Evolutionary conservation across 2,329 filamentous ascomycete genomes (phyloP).

Genomic region (Colletotrichum tropicicola): DNA sequence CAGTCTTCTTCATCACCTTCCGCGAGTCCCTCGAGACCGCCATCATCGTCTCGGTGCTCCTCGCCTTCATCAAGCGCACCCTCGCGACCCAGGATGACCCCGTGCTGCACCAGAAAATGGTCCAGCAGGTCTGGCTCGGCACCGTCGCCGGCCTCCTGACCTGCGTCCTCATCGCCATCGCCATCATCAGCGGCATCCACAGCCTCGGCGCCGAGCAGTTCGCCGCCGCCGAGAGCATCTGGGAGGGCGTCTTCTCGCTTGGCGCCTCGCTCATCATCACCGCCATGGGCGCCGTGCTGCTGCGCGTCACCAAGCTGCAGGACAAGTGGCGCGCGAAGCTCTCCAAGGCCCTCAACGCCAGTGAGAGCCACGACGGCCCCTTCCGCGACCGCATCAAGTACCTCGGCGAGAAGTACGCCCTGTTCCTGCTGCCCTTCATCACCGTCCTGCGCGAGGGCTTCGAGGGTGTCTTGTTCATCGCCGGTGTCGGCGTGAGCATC

Average conservation of each 20-base stretch:
- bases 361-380: neutral
- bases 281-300: conserved; percentile 70
- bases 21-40: conserved; percentile 72
- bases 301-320: conserved; percentile 72
- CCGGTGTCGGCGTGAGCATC: conserved; percentile 75
- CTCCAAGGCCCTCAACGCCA: conserved; percentile 55
- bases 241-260: conserved; percentile 71
- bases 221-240: conserved; percentile 68
- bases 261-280: conserved; percentile 71
- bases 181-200: conserved; percentile 48
- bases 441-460: conserved; percentile 81
- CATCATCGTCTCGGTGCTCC: conserved; percentile 73
- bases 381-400: conserved; percentile 26
- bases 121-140: conserved; percentile 69
- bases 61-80: conserved; percentile 73
- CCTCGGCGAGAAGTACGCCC: conserved; percentile 72
- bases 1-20: conserved; percentile 76
- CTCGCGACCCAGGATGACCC: conserved; percentile 63
- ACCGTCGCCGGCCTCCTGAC: conserved; percentile 28
- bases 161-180: conserved; percentile 31
- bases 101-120: conserved; percentile 61
- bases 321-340: conserved; percentile 75
- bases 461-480: conserved; percentile 82
- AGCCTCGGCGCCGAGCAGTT: conserved; percentile 65
- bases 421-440: conserved; percentile 82